Percentiles rank a stretch among this genome's conserved stretches.
Conservation (phyloP, 257 asterid species). For the Galeopsis tetrahit region DNA sequence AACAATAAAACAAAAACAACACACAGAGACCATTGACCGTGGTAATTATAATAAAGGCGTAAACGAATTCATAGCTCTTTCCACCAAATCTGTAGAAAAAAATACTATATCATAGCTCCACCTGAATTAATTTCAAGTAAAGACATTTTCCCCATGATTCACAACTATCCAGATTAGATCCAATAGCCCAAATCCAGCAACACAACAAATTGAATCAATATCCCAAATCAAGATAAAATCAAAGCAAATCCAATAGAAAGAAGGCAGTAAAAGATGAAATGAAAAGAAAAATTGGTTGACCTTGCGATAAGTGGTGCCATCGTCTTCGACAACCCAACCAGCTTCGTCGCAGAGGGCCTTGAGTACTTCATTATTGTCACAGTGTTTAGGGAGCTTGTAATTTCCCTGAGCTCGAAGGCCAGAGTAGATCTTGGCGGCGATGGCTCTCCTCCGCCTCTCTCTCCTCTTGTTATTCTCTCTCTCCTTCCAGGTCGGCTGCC, state of each 20-base stretch:
- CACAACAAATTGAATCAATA: neutral
- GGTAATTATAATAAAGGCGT: neutral
- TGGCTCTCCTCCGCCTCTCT: conserved; percentile 76
- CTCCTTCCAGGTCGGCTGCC: conserved; percentile 81
- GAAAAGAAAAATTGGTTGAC: conserved; percentile 26
- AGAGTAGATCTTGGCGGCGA: conserved; percentile 76
- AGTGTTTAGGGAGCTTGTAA: conserved; percentile 75
- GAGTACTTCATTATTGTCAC: conserved; percentile 80
- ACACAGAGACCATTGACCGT: neutral
- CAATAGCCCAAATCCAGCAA: conserved; percentile 15
- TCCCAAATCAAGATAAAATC: neutral
- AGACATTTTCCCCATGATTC: conserved; percentile 12
- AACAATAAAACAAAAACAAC: conserved; percentile 15
- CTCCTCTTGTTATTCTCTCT: conserved; percentile 84
- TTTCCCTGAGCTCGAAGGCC: conserved; percentile 82
- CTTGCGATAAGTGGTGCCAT: conserved; percentile 88
- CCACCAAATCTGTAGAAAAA: neutral
- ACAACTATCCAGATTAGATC: conserved; percentile 31
- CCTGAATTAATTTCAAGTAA: neutral
- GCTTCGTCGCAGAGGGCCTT: conserved; percentile 83
- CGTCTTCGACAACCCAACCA: conserved; percentile 86
- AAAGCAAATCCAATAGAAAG: neutral
- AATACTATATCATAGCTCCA: neutral
- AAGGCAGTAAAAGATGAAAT: neutral
- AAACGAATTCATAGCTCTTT: neutral